Evolutionary conservation across 2,329 filamentous ascomycete genomes (phyloP).

Genomic region (Aspergillus arachidicola): DNA sequence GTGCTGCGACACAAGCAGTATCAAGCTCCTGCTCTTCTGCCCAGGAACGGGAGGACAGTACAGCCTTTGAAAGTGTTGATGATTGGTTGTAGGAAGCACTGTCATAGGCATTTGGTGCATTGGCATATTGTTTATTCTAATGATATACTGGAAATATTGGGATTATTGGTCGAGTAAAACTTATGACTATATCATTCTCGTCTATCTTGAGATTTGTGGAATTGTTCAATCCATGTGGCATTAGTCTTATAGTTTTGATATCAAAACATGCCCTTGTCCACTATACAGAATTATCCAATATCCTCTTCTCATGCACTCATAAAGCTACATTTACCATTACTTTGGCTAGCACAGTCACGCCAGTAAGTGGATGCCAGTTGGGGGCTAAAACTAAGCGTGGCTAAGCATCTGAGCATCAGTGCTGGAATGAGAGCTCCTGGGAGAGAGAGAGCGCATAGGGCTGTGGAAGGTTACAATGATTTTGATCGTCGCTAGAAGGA

Average conservation of each 20-base stretch:
- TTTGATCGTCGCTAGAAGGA: too few species aligned
- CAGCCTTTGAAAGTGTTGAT: neutral
- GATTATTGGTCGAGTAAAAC: neutral
- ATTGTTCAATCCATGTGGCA: neutral
- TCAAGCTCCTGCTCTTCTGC: too few species aligned
- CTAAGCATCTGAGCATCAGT: too few species aligned
- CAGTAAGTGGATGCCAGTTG: too few species aligned
- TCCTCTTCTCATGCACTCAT: constrained; percentile 12
- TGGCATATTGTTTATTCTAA: neutral
- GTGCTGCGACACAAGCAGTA: neutral
- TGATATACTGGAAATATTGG: neutral
- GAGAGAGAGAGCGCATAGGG: too few species aligned
- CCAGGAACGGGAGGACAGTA: neutral
- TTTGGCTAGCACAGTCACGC: too few species aligned
- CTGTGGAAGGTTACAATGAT: too few species aligned
- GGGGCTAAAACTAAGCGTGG: too few species aligned
- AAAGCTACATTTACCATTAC: constrained; percentile 17
- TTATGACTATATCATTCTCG: neutral
- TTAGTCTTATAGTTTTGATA: neutral
- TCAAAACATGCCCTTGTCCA: neutral
- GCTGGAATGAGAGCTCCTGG: too few species aligned
- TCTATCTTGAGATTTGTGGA: neutral
- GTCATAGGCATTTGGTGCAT: neutral
- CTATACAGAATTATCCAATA: constrained; percentile 17
- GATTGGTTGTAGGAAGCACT: neutral